These are phyloP conservation scores for Cyamopsis tetragonoloba DNA, from an alignment of 306 rosid genomes.

Conservation along the genomic window DNA sequence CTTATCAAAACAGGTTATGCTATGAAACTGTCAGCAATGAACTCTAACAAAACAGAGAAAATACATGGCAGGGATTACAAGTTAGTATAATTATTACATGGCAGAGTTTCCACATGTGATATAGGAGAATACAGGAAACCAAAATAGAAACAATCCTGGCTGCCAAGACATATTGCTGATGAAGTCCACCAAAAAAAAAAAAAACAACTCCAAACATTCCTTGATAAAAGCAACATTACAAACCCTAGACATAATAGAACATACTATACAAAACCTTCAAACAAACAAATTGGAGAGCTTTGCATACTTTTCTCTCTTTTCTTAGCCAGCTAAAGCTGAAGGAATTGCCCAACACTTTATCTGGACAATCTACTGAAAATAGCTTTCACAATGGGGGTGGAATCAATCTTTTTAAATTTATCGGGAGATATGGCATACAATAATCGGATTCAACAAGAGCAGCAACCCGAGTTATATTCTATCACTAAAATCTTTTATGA, in stretches of 20 bases:
- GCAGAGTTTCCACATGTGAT: neutral
- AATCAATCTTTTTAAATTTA: neutral
- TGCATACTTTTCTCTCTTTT: neutral
- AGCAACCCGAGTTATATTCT: neutral
- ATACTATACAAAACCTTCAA: neutral
- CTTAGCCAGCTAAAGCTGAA: neutral
- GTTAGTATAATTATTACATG: neutral
- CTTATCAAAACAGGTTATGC: no score
- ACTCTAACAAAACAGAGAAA: neutral
- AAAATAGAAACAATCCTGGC: neutral
- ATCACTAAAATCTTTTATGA: neutral
- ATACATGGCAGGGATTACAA: neutral
- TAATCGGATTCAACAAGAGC: neutral
- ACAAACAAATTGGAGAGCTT: neutral
- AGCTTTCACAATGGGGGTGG: neutral
- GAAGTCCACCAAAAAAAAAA: no score
- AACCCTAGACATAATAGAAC: neutral
- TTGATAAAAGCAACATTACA: no score
- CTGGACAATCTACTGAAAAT: neutral
- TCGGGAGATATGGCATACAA: neutral
- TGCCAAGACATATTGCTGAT: neutral
- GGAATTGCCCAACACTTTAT: neutral
- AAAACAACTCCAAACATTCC: no score
- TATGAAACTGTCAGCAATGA: neutral
- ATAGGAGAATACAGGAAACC: neutral